Conservation (phyloP, 2,329 filamentous ascomycete genomes). For the Acrocalymma vagum region DNA sequence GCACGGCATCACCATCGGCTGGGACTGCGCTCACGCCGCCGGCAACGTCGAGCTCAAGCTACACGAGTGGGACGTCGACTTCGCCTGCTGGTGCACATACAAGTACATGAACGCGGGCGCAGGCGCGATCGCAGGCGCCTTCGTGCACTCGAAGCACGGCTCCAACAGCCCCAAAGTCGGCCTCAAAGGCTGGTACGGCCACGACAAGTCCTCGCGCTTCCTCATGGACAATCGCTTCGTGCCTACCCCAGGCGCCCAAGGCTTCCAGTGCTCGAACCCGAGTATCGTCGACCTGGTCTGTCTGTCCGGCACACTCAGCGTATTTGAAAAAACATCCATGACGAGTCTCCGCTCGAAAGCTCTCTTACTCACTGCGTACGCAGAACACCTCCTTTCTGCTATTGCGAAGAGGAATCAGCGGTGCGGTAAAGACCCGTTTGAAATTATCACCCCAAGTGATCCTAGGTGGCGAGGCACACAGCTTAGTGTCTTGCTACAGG, state of each 20-base stretch:
- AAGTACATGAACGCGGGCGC: conserved; percentile 92
- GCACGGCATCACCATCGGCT: conserved; percentile 77
- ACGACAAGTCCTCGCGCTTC: conserved; percentile 78
- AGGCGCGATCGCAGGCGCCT: conserved; percentile 79
- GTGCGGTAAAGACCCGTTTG: conserved; percentile 44
- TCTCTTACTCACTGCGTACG: conserved; percentile 75
- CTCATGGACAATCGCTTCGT: conserved; percentile 83
- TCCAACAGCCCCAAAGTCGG: conserved; percentile 69
- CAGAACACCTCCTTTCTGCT: conserved; percentile 39
- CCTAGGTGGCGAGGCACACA: conserved; percentile 77
- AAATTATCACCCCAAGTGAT: conserved; percentile 72
- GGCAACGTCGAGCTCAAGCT: conserved; percentile 82
- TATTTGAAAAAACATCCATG: conserved; percentile 79
- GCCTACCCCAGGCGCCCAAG: conserved; percentile 78
- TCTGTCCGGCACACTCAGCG: conserved; percentile 73
- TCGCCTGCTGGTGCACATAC: conserved; percentile 92
- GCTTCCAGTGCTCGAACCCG: conserved; percentile 86
- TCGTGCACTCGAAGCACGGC: conserved; percentile 79
- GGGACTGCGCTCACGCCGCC: conserved; percentile 87
- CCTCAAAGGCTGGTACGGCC: conserved; percentile 87
- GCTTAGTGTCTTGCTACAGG: conserved; percentile 75
- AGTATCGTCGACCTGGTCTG: conserved; percentile 82
- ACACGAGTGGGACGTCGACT: conserved; percentile 91
- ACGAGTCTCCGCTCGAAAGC: conserved; percentile 73
- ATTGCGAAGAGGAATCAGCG: conserved; percentile 30